Conservation (phyloP, 331 rosid genomes). For the Ulmus americana region DNA sequence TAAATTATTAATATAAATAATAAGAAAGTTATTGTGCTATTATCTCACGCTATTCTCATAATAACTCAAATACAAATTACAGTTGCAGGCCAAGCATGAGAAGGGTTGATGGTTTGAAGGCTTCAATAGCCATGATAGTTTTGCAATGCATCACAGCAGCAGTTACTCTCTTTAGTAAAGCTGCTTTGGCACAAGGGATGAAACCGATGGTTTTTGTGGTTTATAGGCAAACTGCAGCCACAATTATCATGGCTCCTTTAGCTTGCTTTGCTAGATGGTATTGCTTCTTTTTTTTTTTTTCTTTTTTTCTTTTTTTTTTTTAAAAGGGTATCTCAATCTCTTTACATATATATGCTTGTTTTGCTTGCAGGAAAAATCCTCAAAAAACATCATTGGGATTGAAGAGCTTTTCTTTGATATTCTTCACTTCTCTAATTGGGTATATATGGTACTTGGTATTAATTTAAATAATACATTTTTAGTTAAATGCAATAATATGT, state of each 20-base stretch:
- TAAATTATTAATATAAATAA: too few relatives aligned
- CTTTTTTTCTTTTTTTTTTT: too few relatives aligned
- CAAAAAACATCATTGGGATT: slow-evolving; percentile 20
- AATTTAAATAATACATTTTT: too few relatives aligned
- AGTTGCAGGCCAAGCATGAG: slow-evolving; percentile 28
- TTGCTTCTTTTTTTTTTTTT: too few relatives aligned
- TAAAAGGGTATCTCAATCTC: neutral
- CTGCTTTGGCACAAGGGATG: slow-evolving; percentile 55
- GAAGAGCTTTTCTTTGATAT: slow-evolving; percentile 39
- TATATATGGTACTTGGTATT: neutral
- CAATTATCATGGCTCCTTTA: slow-evolving; percentile 38
- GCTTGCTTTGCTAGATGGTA: slow-evolving; percentile 39
- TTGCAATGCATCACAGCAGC: slow-evolving; percentile 47
- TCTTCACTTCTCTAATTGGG: slow-evolving; percentile 57
- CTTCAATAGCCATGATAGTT: slow-evolving; percentile 41
- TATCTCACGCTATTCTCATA: too few relatives aligned
- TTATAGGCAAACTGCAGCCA: slow-evolving; percentile 45
- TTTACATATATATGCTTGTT: neutral
- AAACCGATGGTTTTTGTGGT: slow-evolving; percentile 50
- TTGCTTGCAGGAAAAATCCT: slow-evolving; percentile 39
- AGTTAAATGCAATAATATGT: neutral
- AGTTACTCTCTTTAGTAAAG: slow-evolving; percentile 27
- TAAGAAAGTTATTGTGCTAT: too few relatives aligned
- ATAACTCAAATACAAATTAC: too few relatives aligned
- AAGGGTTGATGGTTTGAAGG: slow-evolving; percentile 25